These are phyloP conservation scores for Vigna hirtella DNA, from an alignment of 306 rosid genomes.

Conservation along the genomic window DNA sequence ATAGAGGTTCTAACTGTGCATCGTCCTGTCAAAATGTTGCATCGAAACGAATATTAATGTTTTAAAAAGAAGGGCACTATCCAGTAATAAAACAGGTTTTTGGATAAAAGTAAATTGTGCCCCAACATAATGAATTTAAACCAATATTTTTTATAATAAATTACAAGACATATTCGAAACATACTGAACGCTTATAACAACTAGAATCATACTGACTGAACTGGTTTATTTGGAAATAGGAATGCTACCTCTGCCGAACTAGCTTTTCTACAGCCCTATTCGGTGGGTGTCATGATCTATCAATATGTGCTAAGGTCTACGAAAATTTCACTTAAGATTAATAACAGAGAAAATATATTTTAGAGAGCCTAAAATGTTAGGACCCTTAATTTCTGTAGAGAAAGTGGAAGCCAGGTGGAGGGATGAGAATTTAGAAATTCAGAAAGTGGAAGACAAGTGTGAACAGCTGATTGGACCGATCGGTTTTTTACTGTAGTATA, in stretches of 20 bases:
- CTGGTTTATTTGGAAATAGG: neutral
- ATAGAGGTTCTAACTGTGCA: slow-evolving; percentile 58
- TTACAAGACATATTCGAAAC: slow-evolving; percentile 14
- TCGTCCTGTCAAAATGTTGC: slow-evolving; percentile 67
- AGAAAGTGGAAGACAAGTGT: no score
- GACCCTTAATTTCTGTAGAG: no score
- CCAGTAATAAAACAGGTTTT: neutral
- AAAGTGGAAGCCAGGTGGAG: no score
- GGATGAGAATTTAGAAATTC: no score
- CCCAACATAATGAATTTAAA: neutral
- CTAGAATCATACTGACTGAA: neutral
- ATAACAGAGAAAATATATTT: no score
- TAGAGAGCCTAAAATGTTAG: no score
- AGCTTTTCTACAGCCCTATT: neutral
- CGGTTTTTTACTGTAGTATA: no score
- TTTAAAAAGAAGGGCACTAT: slow-evolving; percentile 14
- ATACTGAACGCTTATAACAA: neutral
- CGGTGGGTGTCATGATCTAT: neutral
- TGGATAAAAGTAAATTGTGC: neutral
- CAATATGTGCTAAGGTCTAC: neutral
- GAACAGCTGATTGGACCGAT: no score
- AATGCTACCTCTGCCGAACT: neutral
- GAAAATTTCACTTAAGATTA: no score
- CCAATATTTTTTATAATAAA: neutral
- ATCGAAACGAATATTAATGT: slow-evolving; percentile 25